Evolutionary conservation across 208 protist genomes (phyloP), one percentile per base, ranked within the genome.

Genomic region (Leishmania martiniquensis): DNA sequence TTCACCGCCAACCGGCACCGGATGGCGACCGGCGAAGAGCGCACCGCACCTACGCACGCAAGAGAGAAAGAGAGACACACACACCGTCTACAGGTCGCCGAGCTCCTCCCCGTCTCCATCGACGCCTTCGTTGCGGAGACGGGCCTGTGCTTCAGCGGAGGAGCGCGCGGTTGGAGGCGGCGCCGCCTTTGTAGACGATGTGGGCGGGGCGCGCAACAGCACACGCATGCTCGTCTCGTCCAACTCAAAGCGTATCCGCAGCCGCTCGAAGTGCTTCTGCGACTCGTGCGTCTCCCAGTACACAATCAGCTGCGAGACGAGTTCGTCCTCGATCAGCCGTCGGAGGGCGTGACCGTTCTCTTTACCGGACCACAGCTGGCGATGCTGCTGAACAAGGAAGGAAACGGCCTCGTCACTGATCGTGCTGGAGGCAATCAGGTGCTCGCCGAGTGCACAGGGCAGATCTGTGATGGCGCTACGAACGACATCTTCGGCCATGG

Each of bases 291-390:
- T 62, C 63, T 82, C 83, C 73, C 86, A 83, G 69, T 91, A 89
- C 51, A 76, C 68, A 25, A 93, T 63, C 7, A 95, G 59, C 68
- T 91, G 83, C 57, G 88, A 72, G 37, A 92, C 59, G 39, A 95
- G 80, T 69, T 87, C 88, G 66, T 93, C 89, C 77, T 94, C 84
- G 47, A 93, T 77, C 10, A 85, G 67, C 10, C 88, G 84, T 29
- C 85, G 84, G 67, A 95, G 72, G 1, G 91, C 88, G 68, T 93
- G 92, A 0, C 89, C 92, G 78, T 96, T 93, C 67, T 94, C 92
- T 15, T 77, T 85, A 0, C 86, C 87, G 63, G 85, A 75, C 91
- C 91, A 95, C 66, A 77, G 60, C 51, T 34, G 20, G 7, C 79
- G 77, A 49, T 92, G 72, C 49, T 83, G 79, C 57, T 91, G 81